These are phyloP conservation scores for Conoideocrella luteorostrata DNA, from an alignment of 2,329 filamentous ascomycete species.

Conservation along the genomic window DNA sequence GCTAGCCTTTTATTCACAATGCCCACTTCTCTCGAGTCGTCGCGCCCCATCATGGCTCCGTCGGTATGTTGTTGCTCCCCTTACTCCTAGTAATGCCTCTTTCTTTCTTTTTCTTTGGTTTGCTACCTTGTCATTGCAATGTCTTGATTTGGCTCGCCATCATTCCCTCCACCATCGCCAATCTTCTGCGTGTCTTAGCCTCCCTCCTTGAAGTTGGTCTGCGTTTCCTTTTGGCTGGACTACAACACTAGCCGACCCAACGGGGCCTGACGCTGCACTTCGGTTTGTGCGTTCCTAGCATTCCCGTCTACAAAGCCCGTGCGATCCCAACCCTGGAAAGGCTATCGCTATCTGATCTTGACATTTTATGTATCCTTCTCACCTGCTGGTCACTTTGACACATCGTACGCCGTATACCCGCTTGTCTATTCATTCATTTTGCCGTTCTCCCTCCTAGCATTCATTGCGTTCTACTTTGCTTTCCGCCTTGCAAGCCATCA, in stretches of 20 bases:
- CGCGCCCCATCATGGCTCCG: conserved; percentile 56
- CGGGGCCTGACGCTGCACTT: not conserved
- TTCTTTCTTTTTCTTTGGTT: conserved; percentile 4
- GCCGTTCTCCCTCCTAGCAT: not conserved
- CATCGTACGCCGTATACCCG: not conserved
- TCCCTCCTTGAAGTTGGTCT: conserved; percentile 7
- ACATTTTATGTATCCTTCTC: too few species aligned
- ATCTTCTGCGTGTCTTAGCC: conserved; percentile 7
- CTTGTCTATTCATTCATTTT: not conserved
- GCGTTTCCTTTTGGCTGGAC: not conserved
- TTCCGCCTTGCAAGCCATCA: not conserved
- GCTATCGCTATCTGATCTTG: not conserved
- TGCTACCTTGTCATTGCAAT: conserved; percentile 3
- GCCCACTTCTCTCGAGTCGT: conserved; percentile 54
- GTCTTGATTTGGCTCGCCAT: conserved; percentile 8
- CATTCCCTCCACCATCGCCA: too few species aligned
- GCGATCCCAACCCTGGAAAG: not conserved
- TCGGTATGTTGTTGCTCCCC: conserved; percentile 42
- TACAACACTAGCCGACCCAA: not conserved
- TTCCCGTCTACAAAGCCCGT: conserved; percentile 1
- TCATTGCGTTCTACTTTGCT: not conserved
- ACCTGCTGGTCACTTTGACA: too few species aligned
- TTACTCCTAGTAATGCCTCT: conserved; percentile 7
- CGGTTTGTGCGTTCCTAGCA: conserved; percentile 7
- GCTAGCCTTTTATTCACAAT: conserved; percentile 28